A percentile compares a stretch with the other conserved stretches of the same genome.
Evolutionary conservation across 208 protist species (phyloP).

Genomic region (Plasmodiophora brassicae): DNA sequence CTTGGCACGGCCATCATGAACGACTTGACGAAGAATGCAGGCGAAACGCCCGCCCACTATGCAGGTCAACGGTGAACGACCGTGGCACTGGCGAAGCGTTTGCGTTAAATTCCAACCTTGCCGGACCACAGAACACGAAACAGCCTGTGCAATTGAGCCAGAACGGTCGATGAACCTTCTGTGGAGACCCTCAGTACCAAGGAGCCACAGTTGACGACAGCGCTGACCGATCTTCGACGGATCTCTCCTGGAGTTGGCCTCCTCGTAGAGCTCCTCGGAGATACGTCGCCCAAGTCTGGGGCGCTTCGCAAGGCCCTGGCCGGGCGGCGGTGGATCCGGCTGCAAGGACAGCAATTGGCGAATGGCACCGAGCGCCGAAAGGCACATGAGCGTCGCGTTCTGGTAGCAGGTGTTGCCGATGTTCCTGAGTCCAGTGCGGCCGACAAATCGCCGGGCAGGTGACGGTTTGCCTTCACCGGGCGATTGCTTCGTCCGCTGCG

Average conservation of each 20-base stretch:
- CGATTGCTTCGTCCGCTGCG: too few relatives aligned
- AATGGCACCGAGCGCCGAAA: not conserved
- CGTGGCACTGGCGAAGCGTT: not conserved
- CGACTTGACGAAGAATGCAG: conserved; percentile 31
- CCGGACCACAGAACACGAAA: conserved; percentile 1
- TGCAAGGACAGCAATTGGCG: not conserved
- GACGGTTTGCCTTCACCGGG: not conserved
- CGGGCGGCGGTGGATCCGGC: not conserved
- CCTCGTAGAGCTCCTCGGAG: not conserved
- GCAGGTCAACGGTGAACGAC: not conserved
- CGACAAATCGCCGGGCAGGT: not conserved
- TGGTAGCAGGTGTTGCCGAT: conserved; percentile 14
- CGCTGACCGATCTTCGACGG: not conserved
- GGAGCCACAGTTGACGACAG: not conserved
- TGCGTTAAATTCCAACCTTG: not conserved
- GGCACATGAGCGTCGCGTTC: not conserved
- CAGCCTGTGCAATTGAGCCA: not conserved
- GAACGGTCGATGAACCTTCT: not conserved
- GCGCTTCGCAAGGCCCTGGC: not conserved
- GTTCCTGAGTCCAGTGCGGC: conserved; percentile 16
- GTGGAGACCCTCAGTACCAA: not conserved
- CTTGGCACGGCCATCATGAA: not conserved
- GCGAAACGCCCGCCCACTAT: not conserved
- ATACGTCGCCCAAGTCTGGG: not conserved
- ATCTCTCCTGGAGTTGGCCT: not conserved